Evolutionary conservation across 1,139 yeast genomes (phyloP), one percentile per base, ranked within the genome.

Genomic region (Kodamaea fungicola): DNA sequence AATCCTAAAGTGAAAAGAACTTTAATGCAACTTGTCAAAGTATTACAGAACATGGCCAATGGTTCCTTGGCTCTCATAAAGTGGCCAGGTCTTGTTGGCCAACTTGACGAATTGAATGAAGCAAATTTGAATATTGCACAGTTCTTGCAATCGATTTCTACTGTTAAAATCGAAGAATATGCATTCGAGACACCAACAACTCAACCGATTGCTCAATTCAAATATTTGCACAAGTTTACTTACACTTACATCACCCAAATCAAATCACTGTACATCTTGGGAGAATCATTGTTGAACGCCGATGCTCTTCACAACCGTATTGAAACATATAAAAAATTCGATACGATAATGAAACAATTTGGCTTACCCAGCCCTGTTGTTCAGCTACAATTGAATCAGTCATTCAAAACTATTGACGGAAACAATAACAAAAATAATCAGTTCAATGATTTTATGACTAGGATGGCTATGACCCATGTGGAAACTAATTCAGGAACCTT

Each of bases 1-100:
- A 68, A 49, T 49, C 62, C 61, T 5, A 72, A 67, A 25, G 79
- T 82, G 8, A 83, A 89, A 47, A 71, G 96, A 45, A 77, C 89
- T 1, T 71, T 87, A 37, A 82, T 92, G 52, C 82, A 86, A 44
- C 63, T 92, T 33, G 97, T 96, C 3, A 87, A 89, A 52, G 80
- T 86, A 23, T 66, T 90, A 31, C 98, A 92, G 62, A 80, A 84
- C 49, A 75, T 90, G 66, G 97, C 96, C 0, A 92, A 92, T 52
- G 90, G 88, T 7, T 69, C 89, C 0, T 64, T 75, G 31, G 63
- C 70, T 2, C 64, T 80, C 12, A 61, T 80, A 22, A 83, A 76
- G 54, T 78, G 87, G 79, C 80, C 83, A 2, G 62, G 78, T 1
- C 54, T 84, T 32, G 60, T 60, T 16, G 41, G 64, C 2, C 62